A percentile compares a stretch with the other conserved stretches of the same genome.
Evolutionary conservation across 257 asterid genomes (phyloP).

Genomic region (Leptodermis oblonga): DNA sequence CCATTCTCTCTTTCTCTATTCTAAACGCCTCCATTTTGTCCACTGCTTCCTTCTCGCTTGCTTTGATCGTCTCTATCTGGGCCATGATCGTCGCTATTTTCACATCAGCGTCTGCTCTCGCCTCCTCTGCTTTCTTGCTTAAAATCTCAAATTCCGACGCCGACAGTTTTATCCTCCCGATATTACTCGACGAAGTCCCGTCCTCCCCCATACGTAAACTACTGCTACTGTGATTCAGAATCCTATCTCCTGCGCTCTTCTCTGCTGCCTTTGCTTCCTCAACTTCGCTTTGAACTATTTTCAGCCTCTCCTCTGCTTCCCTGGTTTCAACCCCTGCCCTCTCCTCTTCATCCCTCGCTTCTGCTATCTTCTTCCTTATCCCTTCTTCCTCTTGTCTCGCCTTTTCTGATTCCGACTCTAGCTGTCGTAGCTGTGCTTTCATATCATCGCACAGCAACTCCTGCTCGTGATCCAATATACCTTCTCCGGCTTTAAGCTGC

Average conservation of each 20-base stretch:
- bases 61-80: constrained; percentile 29
- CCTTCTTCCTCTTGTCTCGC: constrained; percentile 40
- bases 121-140: constrained; percentile 18
- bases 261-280: constrained; percentile 56
- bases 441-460: constrained; percentile 28
- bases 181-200: constrained; percentile 19
- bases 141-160: constrained; percentile 22
- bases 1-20: constrained; percentile 16
- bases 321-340: constrained; percentile 29
- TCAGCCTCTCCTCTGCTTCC: constrained; percentile 52
- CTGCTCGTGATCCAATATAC: constrained; percentile 21
- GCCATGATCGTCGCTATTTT: constrained; percentile 41
- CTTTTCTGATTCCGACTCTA: constrained; percentile 37
- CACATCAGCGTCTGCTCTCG: constrained; percentile 29
- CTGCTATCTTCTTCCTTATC: constrained; percentile 26
- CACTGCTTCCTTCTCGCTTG: constrained; percentile 8
- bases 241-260: constrained; percentile 39
- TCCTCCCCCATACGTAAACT: no score
- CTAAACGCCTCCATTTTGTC: constrained; percentile 17
- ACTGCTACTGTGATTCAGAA: no score
- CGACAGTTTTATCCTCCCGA: constrained; percentile 26
- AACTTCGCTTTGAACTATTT: constrained; percentile 37
- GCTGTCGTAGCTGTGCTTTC: constrained; percentile 34
- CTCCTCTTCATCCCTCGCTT: constrained; percentile 47
- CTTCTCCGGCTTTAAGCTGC: constrained; percentile 41